Evolutionary conservation across 176 grass and related monocot genomes (phyloP), one percentile per base, ranked within the genome.

Genomic region (Alopecurus myosuroides): DNA sequence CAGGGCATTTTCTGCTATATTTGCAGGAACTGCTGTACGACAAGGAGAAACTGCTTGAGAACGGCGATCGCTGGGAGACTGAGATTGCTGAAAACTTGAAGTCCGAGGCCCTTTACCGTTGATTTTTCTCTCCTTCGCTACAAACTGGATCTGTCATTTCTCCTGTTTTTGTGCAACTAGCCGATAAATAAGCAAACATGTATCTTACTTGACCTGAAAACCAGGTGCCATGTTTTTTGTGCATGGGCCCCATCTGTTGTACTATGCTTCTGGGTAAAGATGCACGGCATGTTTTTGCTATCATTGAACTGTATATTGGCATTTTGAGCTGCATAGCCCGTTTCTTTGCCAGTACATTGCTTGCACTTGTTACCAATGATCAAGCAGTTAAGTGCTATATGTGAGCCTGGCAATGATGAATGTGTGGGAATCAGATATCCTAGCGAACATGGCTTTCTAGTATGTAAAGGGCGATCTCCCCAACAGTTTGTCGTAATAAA

Each of bases 21-120:
- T 57, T 79, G 7, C 66, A 99, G 97, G 97, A 99, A 85, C 68
- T 99, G 82, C 78, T 99, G 52, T 99, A 99, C 10, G 97, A 99
- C 91, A 99, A 99, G 93, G 97, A 96, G 89, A 99, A 99, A 51
- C 70, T 99, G 67, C 89, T 99, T 10, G 97, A 99, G 74, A 99
- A 99, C 22, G 97, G 97, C 7, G 93, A 99, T 41, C 91, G 93
- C 25, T 96, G 97, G 97, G 97, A 96, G 79, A 99, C 97, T 2
- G 93, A 99, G 88, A 96, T 99, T 88, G 91, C 97, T 31, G 93
- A 87, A 62, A 99, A 99, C 45, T 88, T 99, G 83, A 90, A 88
- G 92, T 91, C 91, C 0, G 97, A 99, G 81, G 94, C 91, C 79
- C 93, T 99, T 70, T 96, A 91, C 78, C 97, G 97, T 35, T 99